A percentile compares a stretch with the other conserved stretches of the same genome.
Conservation (phyloP, 176 grass and related monocot genomes). For the Tillandsia leiboldiana region DNA sequence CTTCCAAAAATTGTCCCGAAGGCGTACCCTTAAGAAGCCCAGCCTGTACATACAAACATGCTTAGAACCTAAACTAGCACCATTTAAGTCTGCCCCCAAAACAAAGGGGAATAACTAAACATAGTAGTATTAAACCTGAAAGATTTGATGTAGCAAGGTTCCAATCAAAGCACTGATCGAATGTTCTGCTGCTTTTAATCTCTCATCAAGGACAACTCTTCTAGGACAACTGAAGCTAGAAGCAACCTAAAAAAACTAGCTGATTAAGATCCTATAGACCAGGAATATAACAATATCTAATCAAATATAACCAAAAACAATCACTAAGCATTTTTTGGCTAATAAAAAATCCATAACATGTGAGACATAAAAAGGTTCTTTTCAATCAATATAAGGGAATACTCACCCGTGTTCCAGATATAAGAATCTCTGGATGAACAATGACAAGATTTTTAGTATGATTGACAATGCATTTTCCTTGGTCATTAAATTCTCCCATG, state of each 20-base stretch:
- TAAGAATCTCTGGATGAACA: constrained; percentile 72
- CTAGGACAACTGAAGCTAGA: constrained; percentile 90
- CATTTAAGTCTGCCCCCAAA: constrained; percentile 21
- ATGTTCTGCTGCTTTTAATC: constrained; percentile 76
- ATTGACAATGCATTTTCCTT: constrained; percentile 59
- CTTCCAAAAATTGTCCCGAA: constrained; percentile 60
- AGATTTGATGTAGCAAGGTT: constrained; percentile 97
- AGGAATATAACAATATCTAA: background rate
- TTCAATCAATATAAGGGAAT: constrained; percentile 16
- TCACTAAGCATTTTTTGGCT: background rate
- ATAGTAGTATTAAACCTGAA: constrained; percentile 61
- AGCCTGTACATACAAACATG: constrained; percentile 33
- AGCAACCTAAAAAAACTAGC: constrained; percentile 57
- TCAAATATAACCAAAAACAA: background rate
- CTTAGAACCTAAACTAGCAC: constrained; percentile 2
- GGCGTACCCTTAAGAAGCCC: constrained; percentile 62
- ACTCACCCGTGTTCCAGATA: constrained; percentile 90
- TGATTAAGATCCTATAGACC: constrained; percentile 11
- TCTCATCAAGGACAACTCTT: constrained; percentile 83
- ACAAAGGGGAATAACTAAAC: background rate
- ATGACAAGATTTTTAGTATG: constrained; percentile 68
- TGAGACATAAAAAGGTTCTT: constrained; percentile 4
- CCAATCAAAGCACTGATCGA: constrained; percentile 67
- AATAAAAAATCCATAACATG: background rate
- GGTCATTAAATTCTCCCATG: constrained; percentile 68